Base-by-base conservation (phyloP, 208 protist species). In the Leishmania tropica region DNA sequence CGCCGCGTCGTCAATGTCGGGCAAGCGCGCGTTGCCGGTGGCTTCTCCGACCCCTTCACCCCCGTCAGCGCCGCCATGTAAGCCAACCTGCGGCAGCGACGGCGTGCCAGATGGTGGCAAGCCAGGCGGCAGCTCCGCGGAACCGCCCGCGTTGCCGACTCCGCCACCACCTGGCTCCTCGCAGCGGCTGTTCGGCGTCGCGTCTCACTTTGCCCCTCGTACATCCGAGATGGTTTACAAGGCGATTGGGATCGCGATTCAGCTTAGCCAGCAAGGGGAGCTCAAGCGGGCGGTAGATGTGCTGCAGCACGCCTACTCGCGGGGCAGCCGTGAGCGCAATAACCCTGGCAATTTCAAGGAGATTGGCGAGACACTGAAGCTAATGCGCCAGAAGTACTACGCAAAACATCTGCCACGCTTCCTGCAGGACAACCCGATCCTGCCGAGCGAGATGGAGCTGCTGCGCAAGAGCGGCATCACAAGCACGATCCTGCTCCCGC, bases 251-350 rank as follows among this genome's bases (percentile, higher is more conserved):
- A 76, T 95, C 35, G 84, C 92, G 31, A 92, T 83, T 45, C 54
- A 80, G 45, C 81, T 95, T 54, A 84, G 78, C 75, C 75, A 86
- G 67, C 88, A 92, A 72, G 83, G 86, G 48, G 89, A 96, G 85
- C 83, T 92, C 70, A 97, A 97, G 87, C 89, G 90, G 17, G 92
- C 94, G 21, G 88, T 96, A 8, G 94, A 97, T 80, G 92, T 96
- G 31, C 86, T 96, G 75, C 90, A 95, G 80, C 88, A 96, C 80
- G 92, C 94, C 42, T 96, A 93, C 79, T 83, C 86, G 72, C 70
- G 88, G 58, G 91, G 87, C 51, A 86, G 79, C 40, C 86, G 81
- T 28, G 83, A 92, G 58, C 88, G 88, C 67, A 91, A 94, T 81
- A 93, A 94, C 70, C 89, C 92, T 31, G 78, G 80, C 74, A 96